Conservation (phyloP, 495 filamentous ascomycete species). For the Hypomontagnella submonticulosa region DNA sequence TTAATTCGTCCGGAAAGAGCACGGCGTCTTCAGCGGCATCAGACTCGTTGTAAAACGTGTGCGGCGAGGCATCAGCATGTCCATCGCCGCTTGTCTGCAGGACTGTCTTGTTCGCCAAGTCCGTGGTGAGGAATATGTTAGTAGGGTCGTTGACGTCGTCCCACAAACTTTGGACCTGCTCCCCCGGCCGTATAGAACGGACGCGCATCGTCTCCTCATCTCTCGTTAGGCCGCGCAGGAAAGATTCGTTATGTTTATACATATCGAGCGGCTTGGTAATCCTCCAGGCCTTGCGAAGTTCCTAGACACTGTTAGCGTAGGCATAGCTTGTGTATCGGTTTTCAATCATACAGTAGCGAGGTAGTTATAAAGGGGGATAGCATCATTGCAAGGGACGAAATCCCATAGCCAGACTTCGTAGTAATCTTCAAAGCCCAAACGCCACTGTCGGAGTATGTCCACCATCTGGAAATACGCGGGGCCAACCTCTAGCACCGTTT, state of each 20-base stretch:
- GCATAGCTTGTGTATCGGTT: background rate
- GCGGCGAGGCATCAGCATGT: slow-evolving; percentile 29
- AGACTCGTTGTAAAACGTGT: slow-evolving; percentile 56
- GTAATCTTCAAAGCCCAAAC: slow-evolving; percentile 60
- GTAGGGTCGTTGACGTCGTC: slow-evolving; percentile 48
- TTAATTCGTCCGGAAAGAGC: slow-evolving; percentile 57
- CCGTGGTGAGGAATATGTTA: slow-evolving; percentile 40
- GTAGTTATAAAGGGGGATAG: slow-evolving; percentile 44
- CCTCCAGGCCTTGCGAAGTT: slow-evolving; percentile 54
- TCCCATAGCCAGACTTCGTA: slow-evolving; percentile 66
- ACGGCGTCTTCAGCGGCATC: slow-evolving; percentile 59
- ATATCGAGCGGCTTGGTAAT: slow-evolving; percentile 44
- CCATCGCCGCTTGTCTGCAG: slow-evolving; percentile 25
- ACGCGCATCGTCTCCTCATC: slow-evolving; percentile 52
- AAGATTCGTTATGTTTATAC: slow-evolving; percentile 49
- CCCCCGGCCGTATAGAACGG: slow-evolving; percentile 55
- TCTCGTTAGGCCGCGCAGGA: slow-evolving; percentile 53
- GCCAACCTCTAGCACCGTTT: slow-evolving; percentile 50
- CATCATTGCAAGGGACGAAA: slow-evolving; percentile 49
- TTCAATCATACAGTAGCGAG: slow-evolving; percentile 48
- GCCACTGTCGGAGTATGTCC: slow-evolving; percentile 55
- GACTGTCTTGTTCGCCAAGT: slow-evolving; percentile 28
- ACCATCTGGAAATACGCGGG: slow-evolving; percentile 55
- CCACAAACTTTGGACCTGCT: slow-evolving; percentile 52
- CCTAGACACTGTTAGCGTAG: slow-evolving; percentile 36